Evolutionary conservation across 2,329 filamentous ascomycete genomes (phyloP).

Genomic region (Drechmeria coniospora): DNA sequence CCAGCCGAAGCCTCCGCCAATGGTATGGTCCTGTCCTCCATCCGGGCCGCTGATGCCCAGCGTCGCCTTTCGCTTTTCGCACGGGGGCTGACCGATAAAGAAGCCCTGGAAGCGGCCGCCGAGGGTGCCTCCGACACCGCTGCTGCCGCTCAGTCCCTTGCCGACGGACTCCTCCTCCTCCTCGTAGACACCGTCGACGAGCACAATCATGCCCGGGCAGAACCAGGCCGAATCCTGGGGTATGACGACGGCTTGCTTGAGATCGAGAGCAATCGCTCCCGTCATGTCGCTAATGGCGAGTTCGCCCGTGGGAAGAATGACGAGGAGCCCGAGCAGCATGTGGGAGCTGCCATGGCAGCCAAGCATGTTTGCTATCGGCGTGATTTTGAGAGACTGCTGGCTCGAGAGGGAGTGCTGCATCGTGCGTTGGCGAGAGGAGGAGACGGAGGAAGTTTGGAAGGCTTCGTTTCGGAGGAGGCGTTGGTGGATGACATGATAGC

Average conservation of each 20-base stretch:
- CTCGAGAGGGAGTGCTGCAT: constrained; percentile 44
- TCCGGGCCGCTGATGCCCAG: constrained; percentile 53
- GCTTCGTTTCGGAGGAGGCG: constrained; percentile 82
- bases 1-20: constrained; percentile 84
- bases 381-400: constrained; percentile 69
- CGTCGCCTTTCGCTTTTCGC: constrained; percentile 67
- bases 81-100: constrained; percentile 81
- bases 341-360: constrained; percentile 75
- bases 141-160: constrained; percentile 57
- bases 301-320: constrained; percentile 64
- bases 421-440: constrained; percentile 37
- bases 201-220: constrained; percentile 85
- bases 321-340: constrained; percentile 72
- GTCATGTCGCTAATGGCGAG: constrained; percentile 76
- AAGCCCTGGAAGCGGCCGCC: constrained; percentile 86
- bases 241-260: constrained; percentile 66
- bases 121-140: constrained; percentile 76
- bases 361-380: constrained; percentile 60
- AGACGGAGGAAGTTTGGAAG: constrained; percentile 71
- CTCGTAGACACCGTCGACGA: constrained; percentile 92
- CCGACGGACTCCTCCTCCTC: constrained; percentile 66
- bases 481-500: constrained; percentile 86
- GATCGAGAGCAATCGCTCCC: constrained; percentile 72
- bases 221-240: constrained; percentile 86
- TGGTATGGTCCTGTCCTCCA: constrained; percentile 41